phyloP scores from a whole-genome alignment of 345 rosid genomes.

The Murraya paniculata region DNA sequence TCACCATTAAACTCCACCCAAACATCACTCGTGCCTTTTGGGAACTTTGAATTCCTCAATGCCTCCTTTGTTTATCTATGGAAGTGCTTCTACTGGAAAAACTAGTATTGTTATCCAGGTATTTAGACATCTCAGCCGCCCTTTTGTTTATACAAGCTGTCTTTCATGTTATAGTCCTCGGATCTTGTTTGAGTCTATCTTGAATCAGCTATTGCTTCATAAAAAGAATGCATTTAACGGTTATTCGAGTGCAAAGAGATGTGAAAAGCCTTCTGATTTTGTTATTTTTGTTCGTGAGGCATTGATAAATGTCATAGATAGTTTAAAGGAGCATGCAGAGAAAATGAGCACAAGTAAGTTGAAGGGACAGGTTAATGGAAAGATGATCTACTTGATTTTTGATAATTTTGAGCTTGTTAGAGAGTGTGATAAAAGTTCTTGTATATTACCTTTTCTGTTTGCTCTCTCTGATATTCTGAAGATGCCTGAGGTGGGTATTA shows the following conservation, averaged over 20 bases:
- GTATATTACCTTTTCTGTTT: slow-evolving; percentile 61
- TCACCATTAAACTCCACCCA: too few species aligned
- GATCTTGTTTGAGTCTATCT: slow-evolving; percentile 69
- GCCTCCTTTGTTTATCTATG: slow-evolving; percentile 66
- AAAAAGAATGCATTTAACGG: slow-evolving; percentile 56
- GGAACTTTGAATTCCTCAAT: slow-evolving; percentile 68
- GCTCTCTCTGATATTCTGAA: slow-evolving; percentile 55
- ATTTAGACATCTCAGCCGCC: slow-evolving; percentile 64
- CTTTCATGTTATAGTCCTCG: slow-evolving; percentile 66
- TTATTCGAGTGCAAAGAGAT: slow-evolving; percentile 66
- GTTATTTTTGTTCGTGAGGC: slow-evolving; percentile 61
- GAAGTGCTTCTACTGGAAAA: slow-evolving; percentile 81
- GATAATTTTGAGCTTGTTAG: slow-evolving; percentile 72
- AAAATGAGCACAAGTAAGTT: slow-evolving; percentile 28
- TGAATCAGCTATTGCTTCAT: slow-evolving; percentile 70
- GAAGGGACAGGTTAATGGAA: slow-evolving; percentile 40
- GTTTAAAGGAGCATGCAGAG: slow-evolving; percentile 31
- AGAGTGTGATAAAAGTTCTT: slow-evolving; percentile 72
- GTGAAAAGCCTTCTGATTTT: slow-evolving; percentile 87
- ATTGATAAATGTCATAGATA: slow-evolving; percentile 31
- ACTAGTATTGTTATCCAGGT: slow-evolving; percentile 67
- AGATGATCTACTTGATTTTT: slow-evolving; percentile 63
- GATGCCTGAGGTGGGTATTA: slow-evolving; percentile 66
- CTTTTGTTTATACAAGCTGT: slow-evolving; percentile 74
- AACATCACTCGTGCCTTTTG: too few species aligned